phyloP scores from a whole-genome alignment of 176 grass and related monocot species.

The Eleusine coracana region DNA sequence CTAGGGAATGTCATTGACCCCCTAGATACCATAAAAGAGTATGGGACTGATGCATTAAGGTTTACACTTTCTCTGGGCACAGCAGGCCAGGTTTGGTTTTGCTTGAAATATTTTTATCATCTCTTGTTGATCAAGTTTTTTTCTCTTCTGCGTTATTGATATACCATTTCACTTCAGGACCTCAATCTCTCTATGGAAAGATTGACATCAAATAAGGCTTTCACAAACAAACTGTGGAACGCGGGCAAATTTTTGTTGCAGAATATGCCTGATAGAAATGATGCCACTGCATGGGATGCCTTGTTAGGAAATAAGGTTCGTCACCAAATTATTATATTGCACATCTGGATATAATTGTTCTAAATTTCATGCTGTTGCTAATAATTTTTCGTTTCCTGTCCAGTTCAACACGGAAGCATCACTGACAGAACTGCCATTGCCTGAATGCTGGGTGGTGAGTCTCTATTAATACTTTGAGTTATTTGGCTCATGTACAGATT shows the following conservation, averaged over 20 bases:
- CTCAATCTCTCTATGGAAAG: slow-evolving; percentile 97
- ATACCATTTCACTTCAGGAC: slow-evolving; percentile 63
- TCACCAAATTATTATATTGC: slow-evolving; percentile 25
- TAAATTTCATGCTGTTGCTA: slow-evolving; percentile 41
- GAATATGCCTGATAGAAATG: slow-evolving; percentile 91
- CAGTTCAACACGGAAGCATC: slow-evolving; percentile 80
- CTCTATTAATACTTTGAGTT: slow-evolving; percentile 21
- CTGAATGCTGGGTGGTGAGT: slow-evolving; percentile 98
- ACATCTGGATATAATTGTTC: slow-evolving; percentile 17
- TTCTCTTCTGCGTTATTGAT: slow-evolving; percentile 39
- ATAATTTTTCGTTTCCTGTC: slow-evolving; percentile 38
- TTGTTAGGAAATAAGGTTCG: slow-evolving; percentile 79
- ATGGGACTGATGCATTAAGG: slow-evolving; percentile 93
- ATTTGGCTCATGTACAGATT: slow-evolving; percentile 37
- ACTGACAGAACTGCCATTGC: slow-evolving; percentile 73
- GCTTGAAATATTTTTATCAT: slow-evolving; percentile 8
- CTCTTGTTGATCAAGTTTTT: slow-evolving; percentile 18
- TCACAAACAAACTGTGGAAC: slow-evolving; percentile 99
- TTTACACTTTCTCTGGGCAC: slow-evolving; percentile 97
- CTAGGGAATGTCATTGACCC: slow-evolving; percentile 98
- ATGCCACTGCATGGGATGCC: slow-evolving; percentile 72
- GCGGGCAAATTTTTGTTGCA: slow-evolving; percentile 97
- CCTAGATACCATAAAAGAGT: slow-evolving; percentile 93
- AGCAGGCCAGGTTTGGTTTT: slow-evolving; percentile 82
- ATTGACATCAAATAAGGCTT: slow-evolving; percentile 94